phyloP scores from a whole-genome alignment of 2,329 filamentous ascomycete species.

The Diaporthe caulivora region DNA sequence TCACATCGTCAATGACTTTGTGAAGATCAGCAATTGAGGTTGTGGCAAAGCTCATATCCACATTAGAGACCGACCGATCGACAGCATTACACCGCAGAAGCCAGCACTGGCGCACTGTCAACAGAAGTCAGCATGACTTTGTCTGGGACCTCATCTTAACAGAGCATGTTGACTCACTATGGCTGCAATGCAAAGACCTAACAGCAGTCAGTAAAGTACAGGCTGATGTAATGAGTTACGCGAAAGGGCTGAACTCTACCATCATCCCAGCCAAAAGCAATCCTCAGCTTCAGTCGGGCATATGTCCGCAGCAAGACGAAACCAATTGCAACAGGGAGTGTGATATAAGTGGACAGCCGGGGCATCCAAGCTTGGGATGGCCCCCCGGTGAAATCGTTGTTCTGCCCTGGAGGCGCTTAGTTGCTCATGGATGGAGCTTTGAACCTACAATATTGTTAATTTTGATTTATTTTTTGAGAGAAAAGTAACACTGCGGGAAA shows the following conservation, averaged over 20 bases:
- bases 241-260: background rate
- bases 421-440: no score
- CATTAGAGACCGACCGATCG: background rate
- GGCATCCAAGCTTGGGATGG: background rate
- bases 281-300: background rate
- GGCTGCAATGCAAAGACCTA: background rate
- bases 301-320: background rate
- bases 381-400: background rate
- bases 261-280: background rate
- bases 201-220: background rate
- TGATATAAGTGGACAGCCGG: background rate
- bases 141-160: background rate
- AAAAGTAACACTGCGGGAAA: background rate
- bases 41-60: background rate
- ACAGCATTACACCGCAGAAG: background rate
- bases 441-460: no score
- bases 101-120: background rate
- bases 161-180: background rate
- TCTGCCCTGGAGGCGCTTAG: background rate
- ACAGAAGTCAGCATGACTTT: background rate
- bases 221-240: fast-evolving
- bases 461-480: no score
- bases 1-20: background rate
- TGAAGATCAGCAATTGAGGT: background rate
- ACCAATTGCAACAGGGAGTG: background rate